Evolutionary conservation across 345 rosid species (phyloP), one percentile per base, ranked within the genome.

Genomic region (Populus simonii): DNA sequence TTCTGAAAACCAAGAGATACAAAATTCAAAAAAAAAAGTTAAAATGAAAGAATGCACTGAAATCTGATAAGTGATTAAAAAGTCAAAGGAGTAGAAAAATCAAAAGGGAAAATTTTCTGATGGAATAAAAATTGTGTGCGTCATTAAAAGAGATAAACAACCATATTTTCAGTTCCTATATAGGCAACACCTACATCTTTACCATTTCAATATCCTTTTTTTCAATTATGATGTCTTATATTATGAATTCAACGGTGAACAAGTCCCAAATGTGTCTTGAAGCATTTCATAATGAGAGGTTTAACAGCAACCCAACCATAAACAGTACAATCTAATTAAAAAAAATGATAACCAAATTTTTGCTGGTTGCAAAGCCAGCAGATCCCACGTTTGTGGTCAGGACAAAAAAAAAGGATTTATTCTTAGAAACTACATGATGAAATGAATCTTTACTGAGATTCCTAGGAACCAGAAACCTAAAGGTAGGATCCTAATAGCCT

Each of bases 1-100:
- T 89, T 96, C 99, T 96, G 91, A 76, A 23, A 73, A 59, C 6
- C 65, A 80, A 72, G 76, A 74, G 35, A 62, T 75, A 72, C 33
- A 20, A 35, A 62, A 63, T 61, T 76, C 5, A 45, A 20, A 51
- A 27, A 23, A 78, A 33, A 63, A 63, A 17, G n/a, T 71, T 61
- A 18, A 0, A 62, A 45, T 35, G 15, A 17, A 74, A 55, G 25
- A 59, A 66, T 31, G 70, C 27, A 36, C 7, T 63, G 25, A 72
- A 70, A 72, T 45, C 51, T 15, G 22, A 36, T 29, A 41, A 45
- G 68, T 29, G 23, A 13, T 12, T 45, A 49, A 16, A 80, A 7
- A 62, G 17, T 7, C 18, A 22, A 43, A 59, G 29, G 11, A 27
- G 8, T 31, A 13, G 22, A 23, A 38, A 43, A 45, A 33, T 22